phyloP scores from a whole-genome alignment of 139 green algal species.

The Prasinococcaceae sp. region DNA sequence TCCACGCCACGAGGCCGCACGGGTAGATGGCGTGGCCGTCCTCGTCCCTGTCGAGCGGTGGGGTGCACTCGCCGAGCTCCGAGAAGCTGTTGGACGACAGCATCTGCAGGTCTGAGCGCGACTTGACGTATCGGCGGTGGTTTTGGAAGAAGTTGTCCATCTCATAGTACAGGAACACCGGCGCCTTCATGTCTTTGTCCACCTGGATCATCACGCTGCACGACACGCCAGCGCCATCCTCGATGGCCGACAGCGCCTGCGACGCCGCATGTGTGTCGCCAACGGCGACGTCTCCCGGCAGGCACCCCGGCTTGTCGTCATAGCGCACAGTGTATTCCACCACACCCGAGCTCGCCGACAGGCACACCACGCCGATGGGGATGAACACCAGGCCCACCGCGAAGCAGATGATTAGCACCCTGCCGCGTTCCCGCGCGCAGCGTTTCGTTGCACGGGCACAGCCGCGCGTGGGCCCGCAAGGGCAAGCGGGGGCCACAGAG shows the following conservation, averaged over 20 bases:
- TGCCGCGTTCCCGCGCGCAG: too few relatives aligned
- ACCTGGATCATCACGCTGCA: slow-evolving; percentile 22
- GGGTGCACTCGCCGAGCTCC: slow-evolving; percentile 33
- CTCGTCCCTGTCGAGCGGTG: slow-evolving; percentile 24
- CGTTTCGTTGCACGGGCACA: too few relatives aligned
- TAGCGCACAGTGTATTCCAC: background rate
- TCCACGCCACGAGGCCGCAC: slow-evolving; percentile 82
- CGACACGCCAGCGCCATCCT: slow-evolving; percentile 2
- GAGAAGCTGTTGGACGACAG: slow-evolving; percentile 17
- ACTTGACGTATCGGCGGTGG: slow-evolving; percentile 64
- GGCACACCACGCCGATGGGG: slow-evolving; percentile 44
- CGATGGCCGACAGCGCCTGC: background rate
- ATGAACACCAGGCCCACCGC: slow-evolving; percentile 47
- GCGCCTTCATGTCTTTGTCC: slow-evolving; percentile 34
- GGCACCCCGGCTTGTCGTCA: slow-evolving; percentile 1
- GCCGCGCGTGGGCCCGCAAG: too few relatives aligned
- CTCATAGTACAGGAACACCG: slow-evolving; percentile 85
- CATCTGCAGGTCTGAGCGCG: slow-evolving; percentile 57
- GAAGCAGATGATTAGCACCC: slow-evolving; percentile 52
- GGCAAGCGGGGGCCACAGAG: too few relatives aligned
- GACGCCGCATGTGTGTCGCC: background rate
- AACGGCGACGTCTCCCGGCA: background rate
- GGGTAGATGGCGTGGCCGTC: slow-evolving; percentile 49
- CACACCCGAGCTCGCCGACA: slow-evolving; percentile 28
- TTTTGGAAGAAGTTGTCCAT: slow-evolving; percentile 84